A percentile compares a stretch with the other conserved stretches of the same genome.
These are phyloP conservation scores for Citrus sp. DNA, from an alignment of 345 rosid genomes.

Conservation along the genomic window DNA sequence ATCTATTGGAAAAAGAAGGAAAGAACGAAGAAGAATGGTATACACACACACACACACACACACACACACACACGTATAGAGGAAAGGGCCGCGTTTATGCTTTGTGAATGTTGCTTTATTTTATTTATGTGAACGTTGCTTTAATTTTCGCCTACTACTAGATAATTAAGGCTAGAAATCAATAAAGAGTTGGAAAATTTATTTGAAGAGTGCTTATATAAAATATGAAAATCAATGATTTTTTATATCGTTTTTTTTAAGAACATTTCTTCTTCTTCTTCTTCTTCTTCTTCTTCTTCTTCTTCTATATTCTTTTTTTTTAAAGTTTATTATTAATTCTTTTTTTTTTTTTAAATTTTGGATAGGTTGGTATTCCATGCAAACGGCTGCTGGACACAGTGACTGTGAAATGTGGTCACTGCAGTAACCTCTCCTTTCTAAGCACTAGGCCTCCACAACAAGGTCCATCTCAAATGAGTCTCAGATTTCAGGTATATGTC, in stretches of 20 bases:
- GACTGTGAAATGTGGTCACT: slow-evolving; percentile 97
- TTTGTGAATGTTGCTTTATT: background rate
- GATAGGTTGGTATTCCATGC: slow-evolving; percentile 91
- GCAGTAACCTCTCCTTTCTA: slow-evolving; percentile 90
- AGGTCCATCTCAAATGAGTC: slow-evolving; percentile 58
- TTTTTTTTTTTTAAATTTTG: background rate
- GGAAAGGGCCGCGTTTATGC: background rate
- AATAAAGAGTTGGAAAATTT: background rate
- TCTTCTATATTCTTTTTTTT: background rate
- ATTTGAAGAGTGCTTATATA: background rate
- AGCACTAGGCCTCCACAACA: slow-evolving; percentile 76
- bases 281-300: too few relatives aligned
- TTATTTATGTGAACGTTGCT: too few relatives aligned
- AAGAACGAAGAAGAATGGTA: too few relatives aligned
- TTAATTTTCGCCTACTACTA: too few relatives aligned
- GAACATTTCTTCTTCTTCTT: background rate
- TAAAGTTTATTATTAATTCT: background rate
- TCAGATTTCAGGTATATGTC: slow-evolving; percentile 54
- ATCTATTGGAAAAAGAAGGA: too few relatives aligned
- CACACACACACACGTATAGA: too few relatives aligned
- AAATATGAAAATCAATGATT: background rate
- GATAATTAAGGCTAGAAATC: too few relatives aligned
- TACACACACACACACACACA: too few relatives aligned
- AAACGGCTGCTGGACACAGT: slow-evolving; percentile 85
- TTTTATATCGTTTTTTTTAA: background rate